A percentile compares a stretch with the other conserved stretches of the same genome.
phyloP scores from a whole-genome alignment of 441 rosid species.

The Corymbia calophylla region DNA sequence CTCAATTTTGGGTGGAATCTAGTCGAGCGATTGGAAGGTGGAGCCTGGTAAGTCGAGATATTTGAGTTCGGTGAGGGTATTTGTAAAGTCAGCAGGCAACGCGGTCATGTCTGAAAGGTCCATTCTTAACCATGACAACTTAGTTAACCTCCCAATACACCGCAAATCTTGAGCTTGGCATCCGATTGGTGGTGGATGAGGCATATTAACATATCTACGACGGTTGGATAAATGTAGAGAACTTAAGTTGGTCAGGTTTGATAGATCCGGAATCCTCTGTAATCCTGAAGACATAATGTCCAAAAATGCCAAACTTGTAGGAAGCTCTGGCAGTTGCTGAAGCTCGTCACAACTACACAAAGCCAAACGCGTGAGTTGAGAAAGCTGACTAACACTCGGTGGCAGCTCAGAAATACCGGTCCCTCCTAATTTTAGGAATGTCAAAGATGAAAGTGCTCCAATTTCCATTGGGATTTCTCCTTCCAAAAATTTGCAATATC shows the following conservation, averaged over 20 bases:
- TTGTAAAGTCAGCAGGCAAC: not conserved
- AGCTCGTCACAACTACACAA: accelerated
- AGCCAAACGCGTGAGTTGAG: not conserved
- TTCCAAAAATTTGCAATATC: not conserved
- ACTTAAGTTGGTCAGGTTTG: not conserved
- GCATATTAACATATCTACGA: too few species aligned
- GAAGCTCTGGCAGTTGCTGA: not conserved
- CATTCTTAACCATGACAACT: not conserved
- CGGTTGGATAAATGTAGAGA: accelerated
- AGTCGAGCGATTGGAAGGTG: not conserved
- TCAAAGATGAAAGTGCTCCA: not conserved
- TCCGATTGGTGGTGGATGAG: not conserved
- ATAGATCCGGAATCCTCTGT: not conserved
- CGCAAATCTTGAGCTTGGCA: not conserved
- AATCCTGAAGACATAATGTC: not conserved
- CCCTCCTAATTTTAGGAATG: accelerated
- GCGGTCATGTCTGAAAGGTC: not conserved
- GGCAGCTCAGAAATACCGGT: not conserved
- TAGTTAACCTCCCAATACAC: not conserved
- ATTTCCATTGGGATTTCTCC: not conserved
- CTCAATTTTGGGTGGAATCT: not conserved
- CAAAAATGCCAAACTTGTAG: not conserved
- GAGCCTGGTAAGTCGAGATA: not conserved
- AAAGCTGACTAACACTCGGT: not conserved
- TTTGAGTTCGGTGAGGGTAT: not conserved